Conservation (phyloP, 805 yeast genomes). For the Yarrowia sp. region DNA sequence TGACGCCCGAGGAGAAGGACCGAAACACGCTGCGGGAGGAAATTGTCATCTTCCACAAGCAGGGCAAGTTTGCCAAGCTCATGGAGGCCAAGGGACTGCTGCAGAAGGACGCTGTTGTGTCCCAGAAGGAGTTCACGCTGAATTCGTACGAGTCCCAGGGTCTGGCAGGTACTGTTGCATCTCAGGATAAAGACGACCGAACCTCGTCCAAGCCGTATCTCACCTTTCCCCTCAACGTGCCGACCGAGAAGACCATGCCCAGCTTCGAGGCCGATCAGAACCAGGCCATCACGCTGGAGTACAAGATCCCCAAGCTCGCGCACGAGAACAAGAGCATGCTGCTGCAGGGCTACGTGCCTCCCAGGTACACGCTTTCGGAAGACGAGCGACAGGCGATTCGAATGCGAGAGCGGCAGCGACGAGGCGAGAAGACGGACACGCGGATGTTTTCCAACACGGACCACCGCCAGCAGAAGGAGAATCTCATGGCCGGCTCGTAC, state of each 20-base stretch:
- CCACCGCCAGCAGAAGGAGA: slow-evolving; percentile 24
- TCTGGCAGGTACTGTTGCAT: slow-evolving; percentile 48
- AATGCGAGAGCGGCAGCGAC: slow-evolving; percentile 39
- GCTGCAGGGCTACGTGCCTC: slow-evolving; percentile 76
- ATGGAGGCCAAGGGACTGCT: slow-evolving; percentile 48
- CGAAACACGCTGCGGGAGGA: slow-evolving; percentile 78
- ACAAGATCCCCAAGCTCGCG: slow-evolving; percentile 64
- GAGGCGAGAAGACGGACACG: slow-evolving; percentile 42
- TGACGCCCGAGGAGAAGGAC: slow-evolving; percentile 70
- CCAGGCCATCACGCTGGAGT: slow-evolving; percentile 55
- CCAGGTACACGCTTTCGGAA: slow-evolving; percentile 63
- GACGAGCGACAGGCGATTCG: slow-evolving; percentile 70
- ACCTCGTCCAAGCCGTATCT: slow-evolving; percentile 51
- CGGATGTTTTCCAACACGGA: slow-evolving; percentile 40
- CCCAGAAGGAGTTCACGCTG: slow-evolving; percentile 41
- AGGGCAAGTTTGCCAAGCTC: slow-evolving; percentile 58
- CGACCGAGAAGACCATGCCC: slow-evolving; percentile 51
- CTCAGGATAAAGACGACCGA: background rate
- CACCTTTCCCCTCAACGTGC: slow-evolving; percentile 57
- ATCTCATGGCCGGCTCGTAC: slow-evolving; percentile 41
- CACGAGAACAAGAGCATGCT: slow-evolving; percentile 78
- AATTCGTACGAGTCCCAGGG: slow-evolving; percentile 47
- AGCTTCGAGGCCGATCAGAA: slow-evolving; percentile 55
- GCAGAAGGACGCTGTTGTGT: slow-evolving; percentile 45
- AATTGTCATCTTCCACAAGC: slow-evolving; percentile 69